Base-by-base conservation (phyloP, 75 land plant species). In the Selaginella tamariscina region DNA sequence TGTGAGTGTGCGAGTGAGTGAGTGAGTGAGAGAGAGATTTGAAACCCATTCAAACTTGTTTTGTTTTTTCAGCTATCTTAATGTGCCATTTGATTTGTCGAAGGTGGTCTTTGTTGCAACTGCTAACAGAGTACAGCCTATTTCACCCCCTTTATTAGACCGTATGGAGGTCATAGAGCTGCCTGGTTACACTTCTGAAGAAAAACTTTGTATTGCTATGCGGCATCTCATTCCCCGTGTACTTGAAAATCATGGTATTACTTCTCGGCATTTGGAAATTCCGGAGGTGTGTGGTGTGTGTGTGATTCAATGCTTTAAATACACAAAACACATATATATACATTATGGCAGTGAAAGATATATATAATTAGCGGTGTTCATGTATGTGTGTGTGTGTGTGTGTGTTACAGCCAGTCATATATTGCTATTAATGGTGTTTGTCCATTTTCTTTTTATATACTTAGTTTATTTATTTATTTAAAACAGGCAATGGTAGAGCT, bases 121-220 rank as follows among this genome's bases (percentile, higher is more conserved):
- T 68, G 99, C 99, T 32, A 94, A 94, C 39, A 79, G 84, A 69
- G 55, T 74, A 0, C 86, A 85, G 59, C 85, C 83, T 22, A 90
- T 94, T 71, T 87, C 99, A 72, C 88, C 94, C 0, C 85, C 99
- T 28, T 82, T 94, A n/a, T 66, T 87, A 56, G 99, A 94, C 73
- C 80, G 99, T 49, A 89, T 94, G 99, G 99, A 94, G 74, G 89
- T 90, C 33, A 90, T 94, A 67, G 91, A 89, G 65, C 79, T 94
- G 59, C 90, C 99, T 70, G 99, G 99, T 9, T 94, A 94, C 70
- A 87, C 94, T 60, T 82, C 82, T 30, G 99, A 90, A 31, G 99
- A 94, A 71, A 94, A 94, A 70, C 82, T 87, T 26, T 77, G 69
- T 44, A 94, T 94, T 24, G 96, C 99, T 0, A 83, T 94, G 86